These are phyloP conservation scores for Wickerhamiella parazyma DNA, from an alignment of 805 yeast species.

Conservation along the genomic window DNA sequence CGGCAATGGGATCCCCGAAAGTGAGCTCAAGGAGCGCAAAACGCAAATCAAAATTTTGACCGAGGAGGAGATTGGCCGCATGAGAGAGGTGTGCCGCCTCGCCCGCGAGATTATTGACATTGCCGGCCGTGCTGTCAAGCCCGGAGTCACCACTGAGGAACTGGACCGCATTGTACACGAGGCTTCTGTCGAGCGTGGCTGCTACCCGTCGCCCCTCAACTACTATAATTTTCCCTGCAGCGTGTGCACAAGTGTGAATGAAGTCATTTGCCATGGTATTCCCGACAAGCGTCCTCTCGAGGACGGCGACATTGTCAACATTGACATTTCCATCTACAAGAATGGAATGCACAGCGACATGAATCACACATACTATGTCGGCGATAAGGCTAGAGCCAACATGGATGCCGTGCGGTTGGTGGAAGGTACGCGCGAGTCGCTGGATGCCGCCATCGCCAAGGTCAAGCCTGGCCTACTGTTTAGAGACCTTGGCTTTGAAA, in stretches of 20 bases:
- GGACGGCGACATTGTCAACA: slow-evolving; percentile 89
- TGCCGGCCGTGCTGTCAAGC: slow-evolving; percentile 69
- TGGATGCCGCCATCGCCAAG: slow-evolving; percentile 65
- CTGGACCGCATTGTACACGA: slow-evolving; percentile 75
- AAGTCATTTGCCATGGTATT: slow-evolving; percentile 92
- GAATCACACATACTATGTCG: slow-evolving; percentile 94
- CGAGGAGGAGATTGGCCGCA: slow-evolving; percentile 56
- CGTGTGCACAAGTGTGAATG: slow-evolving; percentile 87
- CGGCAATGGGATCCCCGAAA: slow-evolving; percentile 56
- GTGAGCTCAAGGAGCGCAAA: slow-evolving; percentile 48
- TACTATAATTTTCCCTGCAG: slow-evolving; percentile 89
- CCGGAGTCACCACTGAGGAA: slow-evolving; percentile 90
- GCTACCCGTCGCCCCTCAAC: slow-evolving; percentile 91
- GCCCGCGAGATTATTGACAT: slow-evolving; percentile 84
- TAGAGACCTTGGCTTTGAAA: slow-evolving; percentile 73
- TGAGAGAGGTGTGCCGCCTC: slow-evolving; percentile 58
- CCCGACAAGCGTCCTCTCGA: slow-evolving; percentile 78
- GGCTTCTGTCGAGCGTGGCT: slow-evolving; percentile 76
- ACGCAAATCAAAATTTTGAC: slow-evolving; percentile 50
- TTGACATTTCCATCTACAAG: slow-evolving; percentile 75
- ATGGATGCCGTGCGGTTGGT: slow-evolving; percentile 77
- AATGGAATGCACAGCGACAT: slow-evolving; percentile 88
- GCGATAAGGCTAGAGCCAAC: slow-evolving; percentile 69
- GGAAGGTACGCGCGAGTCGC: slow-evolving; percentile 79
- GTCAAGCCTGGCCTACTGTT: slow-evolving; percentile 89